phyloP scores from a whole-genome alignment of 75 land plant genomes.

The Pinus tabuliformis region DNA sequence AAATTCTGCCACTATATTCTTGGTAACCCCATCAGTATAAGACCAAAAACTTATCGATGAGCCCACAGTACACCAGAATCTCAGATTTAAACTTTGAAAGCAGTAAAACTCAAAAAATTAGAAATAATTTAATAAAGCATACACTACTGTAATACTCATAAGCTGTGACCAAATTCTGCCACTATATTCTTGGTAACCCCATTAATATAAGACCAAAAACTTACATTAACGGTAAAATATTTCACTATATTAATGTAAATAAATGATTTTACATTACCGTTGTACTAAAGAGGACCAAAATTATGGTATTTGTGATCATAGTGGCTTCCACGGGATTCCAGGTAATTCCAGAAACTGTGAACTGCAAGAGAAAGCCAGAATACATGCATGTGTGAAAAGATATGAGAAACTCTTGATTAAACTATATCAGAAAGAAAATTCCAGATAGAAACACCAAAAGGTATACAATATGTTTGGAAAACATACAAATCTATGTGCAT shows the following conservation, averaged over 20 bases:
- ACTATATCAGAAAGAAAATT: background rate
- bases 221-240: background rate
- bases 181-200: no score
- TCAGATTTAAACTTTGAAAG: background rate
- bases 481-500: background rate
- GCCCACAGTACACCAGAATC: no score
- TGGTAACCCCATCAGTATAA: background rate
- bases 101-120: background rate
- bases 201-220: background rate
- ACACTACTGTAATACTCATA: background rate
- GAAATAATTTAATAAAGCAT: background rate
- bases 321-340: conserved; percentile 54
- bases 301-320: conserved; percentile 61
- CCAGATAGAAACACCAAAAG: background rate
- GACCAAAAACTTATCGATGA: background rate
- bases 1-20: no score
- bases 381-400: background rate
- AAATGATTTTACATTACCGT: conserved; percentile 24
- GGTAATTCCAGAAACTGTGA: conserved; percentile 57
- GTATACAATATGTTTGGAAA: background rate
- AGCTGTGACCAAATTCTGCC: no score
- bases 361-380: conserved; percentile 30
- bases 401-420: no score
- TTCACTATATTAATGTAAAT: conserved; percentile 3
- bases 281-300: conserved; percentile 68